Percentiles rank a stretch among this genome's conserved stretches.
These are phyloP conservation scores for Thielaviopsis ethacetica DNA, from an alignment of 2,329 filamentous ascomycete species.

Conservation along the genomic window DNA sequence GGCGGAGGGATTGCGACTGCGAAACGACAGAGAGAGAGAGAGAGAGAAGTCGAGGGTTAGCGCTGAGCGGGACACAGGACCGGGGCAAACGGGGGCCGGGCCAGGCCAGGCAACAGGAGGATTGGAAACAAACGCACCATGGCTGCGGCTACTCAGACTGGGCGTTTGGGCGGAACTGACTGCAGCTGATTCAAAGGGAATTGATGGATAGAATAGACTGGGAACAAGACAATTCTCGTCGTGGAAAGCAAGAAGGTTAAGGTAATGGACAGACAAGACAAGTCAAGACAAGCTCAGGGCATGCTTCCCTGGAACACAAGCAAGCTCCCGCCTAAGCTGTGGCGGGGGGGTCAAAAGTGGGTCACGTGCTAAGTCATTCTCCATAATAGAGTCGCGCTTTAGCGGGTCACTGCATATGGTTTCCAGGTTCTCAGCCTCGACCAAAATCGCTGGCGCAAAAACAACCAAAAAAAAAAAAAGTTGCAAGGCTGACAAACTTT, in stretches of 20 bases:
- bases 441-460: neutral
- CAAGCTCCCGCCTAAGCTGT: neutral
- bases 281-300: neutral
- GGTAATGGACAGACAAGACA: neutral
- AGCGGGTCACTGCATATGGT: neutral
- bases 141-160: neutral
- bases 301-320: neutral
- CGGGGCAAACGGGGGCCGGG: neutral
- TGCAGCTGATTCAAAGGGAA: neutral
- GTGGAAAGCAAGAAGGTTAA: neutral
- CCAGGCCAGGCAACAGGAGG: neutral
- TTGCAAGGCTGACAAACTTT: neutral
- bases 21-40: neutral
- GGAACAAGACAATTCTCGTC: too few relatives aligned
- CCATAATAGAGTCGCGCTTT: neutral
- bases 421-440: neutral
- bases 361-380: neutral
- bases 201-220: neutral
- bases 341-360: neutral
- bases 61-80: slow-evolving; percentile 2
- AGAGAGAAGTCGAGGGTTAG: neutral
- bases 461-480: neutral
- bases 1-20: slow-evolving; percentile 88
- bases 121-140: neutral
- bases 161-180: neutral